Base-by-base conservation (phyloP, 495 filamentous ascomycete genomes). In the Xylona heveae region DNA sequence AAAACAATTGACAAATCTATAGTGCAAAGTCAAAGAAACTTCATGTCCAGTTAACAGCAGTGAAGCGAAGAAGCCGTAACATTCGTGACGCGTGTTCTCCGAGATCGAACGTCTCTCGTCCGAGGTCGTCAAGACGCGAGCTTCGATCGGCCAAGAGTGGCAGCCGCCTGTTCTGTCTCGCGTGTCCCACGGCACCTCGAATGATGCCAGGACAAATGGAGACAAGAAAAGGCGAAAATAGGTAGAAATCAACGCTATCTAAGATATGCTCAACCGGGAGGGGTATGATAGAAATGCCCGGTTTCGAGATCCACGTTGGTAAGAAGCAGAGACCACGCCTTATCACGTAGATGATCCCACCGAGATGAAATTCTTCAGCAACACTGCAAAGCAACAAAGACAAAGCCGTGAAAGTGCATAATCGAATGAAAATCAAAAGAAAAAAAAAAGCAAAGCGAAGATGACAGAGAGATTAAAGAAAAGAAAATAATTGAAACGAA, bases 201-300 rank as follows among this genome's bases (percentile, higher is more conserved):
- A 55, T 48, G 46, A 65, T 68, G 68, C 71, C 73, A 69, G 62
- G 64, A 44, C 46, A 51, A 42, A 47, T 43, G 44, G 46, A 47
- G 40, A 49, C 48, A 42, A 55, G 49, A 46, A 25, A 39, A 38
- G 39, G 35, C 35, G 32, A 38, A 38, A 45, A 53, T 53, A 54
- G 52, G 54, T 36, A 55, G 58, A 74, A 71, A 61, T 59, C 63
- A 75, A 75, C 71, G 72, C 71, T 73, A 61, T 80, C 74, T 80
- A 78, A 76, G 56, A 58, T 68, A 68, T 75, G 66, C 68, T 51
- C n/a, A n/a, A n/a, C n/a, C n/a, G 53, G 48, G 42, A 42, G 62
- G 61, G 62, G 61, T 62, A 60, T 57, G 52, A 56, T 46, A 55
- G 57, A 50, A 35, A 46, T 43, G 55, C 53, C 45, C 44, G 47